phyloP scores from a whole-genome alignment of 1,284 basidiomycete species.

The Ceratobasidium papillatum region DNA sequence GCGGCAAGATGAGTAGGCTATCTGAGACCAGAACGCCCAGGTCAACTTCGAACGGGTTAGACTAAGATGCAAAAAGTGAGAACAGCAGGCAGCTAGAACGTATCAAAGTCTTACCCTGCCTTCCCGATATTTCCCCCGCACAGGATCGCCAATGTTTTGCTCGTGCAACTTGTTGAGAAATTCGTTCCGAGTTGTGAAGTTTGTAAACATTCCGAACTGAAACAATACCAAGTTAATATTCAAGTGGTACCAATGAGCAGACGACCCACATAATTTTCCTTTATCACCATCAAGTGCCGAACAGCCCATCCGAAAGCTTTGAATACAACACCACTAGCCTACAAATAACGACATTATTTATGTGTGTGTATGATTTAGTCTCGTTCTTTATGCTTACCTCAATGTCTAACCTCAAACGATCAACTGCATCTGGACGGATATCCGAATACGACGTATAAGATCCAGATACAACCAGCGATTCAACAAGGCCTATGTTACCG shows the following conservation, averaged over 20 bases:
- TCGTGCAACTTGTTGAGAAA: slow-evolving; percentile 74
- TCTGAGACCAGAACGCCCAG: slow-evolving; percentile 66
- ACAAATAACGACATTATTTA: slow-evolving; percentile 9
- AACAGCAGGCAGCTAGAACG: background rate
- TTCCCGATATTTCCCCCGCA: slow-evolving; percentile 78
- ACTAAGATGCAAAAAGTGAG: slow-evolving; percentile 55
- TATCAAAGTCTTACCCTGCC: slow-evolving; percentile 63
- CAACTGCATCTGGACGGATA: slow-evolving; percentile 73
- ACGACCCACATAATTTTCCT: slow-evolving; percentile 75
- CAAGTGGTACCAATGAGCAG: background rate
- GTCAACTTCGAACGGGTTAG: slow-evolving; percentile 81
- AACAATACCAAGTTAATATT: background rate
- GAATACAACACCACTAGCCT: slow-evolving; percentile 63
- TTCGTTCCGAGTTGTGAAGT: slow-evolving; percentile 86
- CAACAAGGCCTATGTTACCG: slow-evolving; percentile 65
- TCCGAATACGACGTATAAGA: slow-evolving; percentile 79
- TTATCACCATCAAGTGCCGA: slow-evolving; percentile 83
- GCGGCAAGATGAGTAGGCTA: slow-evolving; percentile 71
- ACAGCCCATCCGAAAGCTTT: slow-evolving; percentile 86
- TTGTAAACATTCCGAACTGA: slow-evolving; percentile 83
- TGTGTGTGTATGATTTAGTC: slow-evolving; percentile 28
- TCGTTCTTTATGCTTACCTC: slow-evolving; percentile 58
- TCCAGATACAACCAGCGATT: slow-evolving; percentile 67
- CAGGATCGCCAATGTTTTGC: slow-evolving; percentile 77
- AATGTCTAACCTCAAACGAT: slow-evolving; percentile 77